Base-by-base conservation (phyloP, 768 basidiomycete genomes). In the Psilocybe subaeruginosa region DNA sequence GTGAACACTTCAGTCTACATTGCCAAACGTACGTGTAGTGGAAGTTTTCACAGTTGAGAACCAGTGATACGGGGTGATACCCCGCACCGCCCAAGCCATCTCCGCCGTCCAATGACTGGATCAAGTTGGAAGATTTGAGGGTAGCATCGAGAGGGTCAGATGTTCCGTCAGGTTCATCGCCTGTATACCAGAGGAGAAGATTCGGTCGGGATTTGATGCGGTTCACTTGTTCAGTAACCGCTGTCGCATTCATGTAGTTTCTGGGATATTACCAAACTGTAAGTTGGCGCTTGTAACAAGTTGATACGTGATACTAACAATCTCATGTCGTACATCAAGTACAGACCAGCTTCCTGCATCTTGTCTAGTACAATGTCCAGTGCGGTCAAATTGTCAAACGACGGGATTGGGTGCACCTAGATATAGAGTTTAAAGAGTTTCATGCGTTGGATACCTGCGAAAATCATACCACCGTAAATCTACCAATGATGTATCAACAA, bases 321-420 rank as follows among this genome's bases (percentile, higher is more conserved):
- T 52, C 91, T 82, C 91, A 93, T 92, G 70, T 93, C 90, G 64
- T 93, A 94, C 85, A 93, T 92, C 57, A 93, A 79, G 68, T 89
- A 93, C 9, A 85, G 61, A 1, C 82, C 82, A 0, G 87, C 84
- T 61, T 88, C 81, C 70, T 92, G 85, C 88, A 92, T 91, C 46
- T 80, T 76, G 67, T 91, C 87, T 6, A 92, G 68, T 29, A 91
- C 85, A 52, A 78, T 60, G 37, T 85, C 80, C 0, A 92, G 73
- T 0, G 79, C 79, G 0, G 87, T 85, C 35, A 86, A 62, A 65
- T 89, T 85, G 62, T 80, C 79, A 61, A 88, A 92, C 0, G 82
- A 73, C 0, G 92, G 91, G 4, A 91, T 76, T 1, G 89, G 87
- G 66, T 93, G 92, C 16, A 93, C 80, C 87, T 82, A 67, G 14